phyloP scores from a whole-genome alignment of 2,329 filamentous ascomycete species.

The Scedosporium dehoogii region DNA sequence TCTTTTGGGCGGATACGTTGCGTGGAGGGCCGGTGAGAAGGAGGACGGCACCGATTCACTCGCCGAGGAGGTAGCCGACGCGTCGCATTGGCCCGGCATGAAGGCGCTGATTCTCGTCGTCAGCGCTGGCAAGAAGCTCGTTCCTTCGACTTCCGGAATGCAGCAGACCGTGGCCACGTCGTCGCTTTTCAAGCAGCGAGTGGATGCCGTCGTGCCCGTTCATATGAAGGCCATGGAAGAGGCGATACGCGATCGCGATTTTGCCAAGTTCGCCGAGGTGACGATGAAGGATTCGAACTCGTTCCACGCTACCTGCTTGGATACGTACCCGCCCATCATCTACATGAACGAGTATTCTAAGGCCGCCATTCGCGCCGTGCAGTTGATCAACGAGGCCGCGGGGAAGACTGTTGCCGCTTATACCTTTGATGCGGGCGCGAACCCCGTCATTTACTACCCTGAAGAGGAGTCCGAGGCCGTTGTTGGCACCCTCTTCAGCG shows the following conservation, averaged over 20 bases:
- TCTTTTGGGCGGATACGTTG: slow-evolving; percentile 91
- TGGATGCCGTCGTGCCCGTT: slow-evolving; percentile 65
- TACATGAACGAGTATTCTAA: slow-evolving; percentile 94
- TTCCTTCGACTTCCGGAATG: slow-evolving; percentile 89
- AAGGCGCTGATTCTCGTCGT: slow-evolving; percentile 84
- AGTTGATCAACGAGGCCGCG: slow-evolving; percentile 73
- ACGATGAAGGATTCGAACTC: slow-evolving; percentile 97
- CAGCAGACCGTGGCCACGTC: slow-evolving; percentile 92
- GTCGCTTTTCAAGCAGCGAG: slow-evolving; percentile 71
- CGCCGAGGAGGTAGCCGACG: slow-evolving; percentile 80
- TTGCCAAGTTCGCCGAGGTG: slow-evolving; percentile 75
- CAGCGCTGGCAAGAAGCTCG: slow-evolving; percentile 89
- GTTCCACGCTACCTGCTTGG: slow-evolving; percentile 90
- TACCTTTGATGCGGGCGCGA: slow-evolving; percentile 95
- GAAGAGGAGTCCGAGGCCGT: slow-evolving; percentile 66
- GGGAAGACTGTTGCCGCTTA: slow-evolving; percentile 81
- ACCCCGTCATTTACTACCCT: slow-evolving; percentile 92
- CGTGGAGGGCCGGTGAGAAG: slow-evolving; percentile 73
- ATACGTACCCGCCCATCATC: slow-evolving; percentile 95
- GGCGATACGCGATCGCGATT: slow-evolving; percentile 69
- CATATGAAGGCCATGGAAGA: slow-evolving; percentile 80
- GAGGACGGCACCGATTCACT: slow-evolving; percentile 77
- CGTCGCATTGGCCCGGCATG: slow-evolving; percentile 92
- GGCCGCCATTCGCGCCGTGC: slow-evolving; percentile 79
- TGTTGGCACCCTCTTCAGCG: slow-evolving; percentile 65